Conservation (phyloP, 352 stramenopile species). For the Phytophthora sp. region DNA sequence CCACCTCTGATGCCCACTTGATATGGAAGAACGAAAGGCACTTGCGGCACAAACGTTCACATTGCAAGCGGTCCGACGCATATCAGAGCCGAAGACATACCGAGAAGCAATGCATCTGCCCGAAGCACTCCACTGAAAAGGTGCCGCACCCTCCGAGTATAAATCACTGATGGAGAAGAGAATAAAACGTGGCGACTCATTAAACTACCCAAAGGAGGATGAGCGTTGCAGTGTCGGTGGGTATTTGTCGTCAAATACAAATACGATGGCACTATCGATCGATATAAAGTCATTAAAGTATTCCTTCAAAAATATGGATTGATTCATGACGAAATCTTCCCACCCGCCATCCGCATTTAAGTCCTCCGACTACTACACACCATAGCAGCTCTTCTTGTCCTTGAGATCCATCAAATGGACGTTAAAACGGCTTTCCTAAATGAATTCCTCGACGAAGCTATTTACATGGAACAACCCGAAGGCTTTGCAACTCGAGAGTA, state of each 20-base stretch:
- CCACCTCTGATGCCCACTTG: not conserved
- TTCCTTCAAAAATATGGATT: not conserved
- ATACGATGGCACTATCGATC: too few species aligned
- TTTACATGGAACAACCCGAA: not conserved
- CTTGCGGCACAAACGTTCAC: not conserved
- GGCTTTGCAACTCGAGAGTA: too few species aligned
- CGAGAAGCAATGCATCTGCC: not conserved
- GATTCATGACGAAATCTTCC: conserved; percentile 8
- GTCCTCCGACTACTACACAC: conserved; percentile 12
- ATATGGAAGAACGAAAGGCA: not conserved
- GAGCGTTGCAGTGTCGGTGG: not conserved
- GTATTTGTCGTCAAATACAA: too few species aligned
- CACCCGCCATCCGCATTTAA: conserved; percentile 7
- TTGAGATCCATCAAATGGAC: conserved; percentile 10
- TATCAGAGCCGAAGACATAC: not conserved
- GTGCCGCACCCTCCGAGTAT: not conserved
- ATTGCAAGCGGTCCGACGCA: not conserved
- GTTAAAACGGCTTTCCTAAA: not conserved
- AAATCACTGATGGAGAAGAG: not conserved
- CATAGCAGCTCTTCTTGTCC: conserved; percentile 5
- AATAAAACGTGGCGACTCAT: conserved; percentile 1
- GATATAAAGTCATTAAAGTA: not conserved
- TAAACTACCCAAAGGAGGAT: not conserved
- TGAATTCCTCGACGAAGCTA: not conserved
- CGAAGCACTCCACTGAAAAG: not conserved